Conservation (phyloP, 1,284 basidiomycete genomes). For the Hymenochaete sp. region DNA sequence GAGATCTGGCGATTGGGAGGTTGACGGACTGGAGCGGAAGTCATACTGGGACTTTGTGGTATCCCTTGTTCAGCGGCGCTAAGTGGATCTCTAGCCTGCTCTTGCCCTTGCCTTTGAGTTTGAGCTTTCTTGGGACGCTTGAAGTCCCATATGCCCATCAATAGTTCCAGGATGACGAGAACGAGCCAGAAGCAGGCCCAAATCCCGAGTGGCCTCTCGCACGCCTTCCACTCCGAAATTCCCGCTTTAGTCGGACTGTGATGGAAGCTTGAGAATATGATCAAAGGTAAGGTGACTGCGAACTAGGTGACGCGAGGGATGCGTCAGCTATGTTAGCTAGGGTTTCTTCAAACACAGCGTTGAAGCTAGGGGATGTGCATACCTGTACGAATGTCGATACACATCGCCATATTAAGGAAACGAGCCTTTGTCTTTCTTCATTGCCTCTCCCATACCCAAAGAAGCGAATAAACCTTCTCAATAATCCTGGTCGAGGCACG, state of each 20-base stretch:
- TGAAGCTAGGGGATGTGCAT: slow-evolving; percentile 19
- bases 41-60: too few species aligned
- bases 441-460: slow-evolving; percentile 52
- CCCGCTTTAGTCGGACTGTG: slow-evolving; percentile 39
- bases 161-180: slow-evolving; percentile 43
- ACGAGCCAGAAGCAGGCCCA: slow-evolving; percentile 67
- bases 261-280: slow-evolving; percentile 40
- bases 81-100: too few species aligned
- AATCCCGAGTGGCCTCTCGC: slow-evolving; percentile 55
- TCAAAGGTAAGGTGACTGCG: slow-evolving; percentile 43
- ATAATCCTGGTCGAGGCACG: not conserved
- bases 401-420: slow-evolving; percentile 49
- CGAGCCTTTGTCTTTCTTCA: slow-evolving; percentile 44
- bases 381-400: slow-evolving; percentile 53
- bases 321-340: too few species aligned
- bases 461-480: slow-evolving; percentile 31
- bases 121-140: too few species aligned
- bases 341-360: not conserved
- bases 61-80: too few species aligned
- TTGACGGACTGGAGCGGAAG: too few species aligned
- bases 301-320: slow-evolving; percentile 34
- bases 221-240: slow-evolving; percentile 55
- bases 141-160: slow-evolving; percentile 24
- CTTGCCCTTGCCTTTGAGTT: too few species aligned
- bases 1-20: too few species aligned